Percentiles rank a stretch among this genome's conserved stretches.
Conservation (phyloP, 331 rosid genomes). For the Pyracantha coccinea region DNA sequence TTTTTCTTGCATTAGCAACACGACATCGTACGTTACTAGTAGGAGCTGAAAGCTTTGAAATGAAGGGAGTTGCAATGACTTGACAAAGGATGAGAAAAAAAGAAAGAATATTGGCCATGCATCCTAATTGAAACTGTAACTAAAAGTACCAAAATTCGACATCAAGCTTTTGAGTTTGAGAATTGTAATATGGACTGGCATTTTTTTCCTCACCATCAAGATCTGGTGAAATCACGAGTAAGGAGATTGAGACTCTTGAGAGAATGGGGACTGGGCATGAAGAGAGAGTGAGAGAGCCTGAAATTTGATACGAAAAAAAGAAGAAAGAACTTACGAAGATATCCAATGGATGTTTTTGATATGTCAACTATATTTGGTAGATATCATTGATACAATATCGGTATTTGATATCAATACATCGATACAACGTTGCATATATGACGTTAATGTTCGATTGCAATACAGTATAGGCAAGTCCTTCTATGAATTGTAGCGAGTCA, state of each 20-base stretch:
- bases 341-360: too few species aligned
- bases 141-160: not conserved
- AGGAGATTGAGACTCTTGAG: not conserved
- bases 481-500: not conserved
- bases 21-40: too few species aligned
- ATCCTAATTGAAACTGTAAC: too few species aligned
- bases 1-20: too few species aligned
- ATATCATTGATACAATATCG: too few species aligned
- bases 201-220: too few species aligned
- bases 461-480: accelerated
- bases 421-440: not conserved
- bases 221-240: not conserved
- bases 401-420: too few species aligned
- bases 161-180: not conserved
- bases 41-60: too few species aligned
- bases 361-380: not conserved
- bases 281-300: not conserved
- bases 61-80: not conserved
- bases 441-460: not conserved
- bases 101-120: not conserved
- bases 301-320: not conserved
- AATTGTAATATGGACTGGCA: too few species aligned
- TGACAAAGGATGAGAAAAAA: not conserved
- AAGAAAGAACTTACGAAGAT: not conserved
- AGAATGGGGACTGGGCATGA: not conserved